phyloP scores from a whole-genome alignment of 2,329 filamentous ascomycete genomes.

The Colletotrichum australisinense region DNA sequence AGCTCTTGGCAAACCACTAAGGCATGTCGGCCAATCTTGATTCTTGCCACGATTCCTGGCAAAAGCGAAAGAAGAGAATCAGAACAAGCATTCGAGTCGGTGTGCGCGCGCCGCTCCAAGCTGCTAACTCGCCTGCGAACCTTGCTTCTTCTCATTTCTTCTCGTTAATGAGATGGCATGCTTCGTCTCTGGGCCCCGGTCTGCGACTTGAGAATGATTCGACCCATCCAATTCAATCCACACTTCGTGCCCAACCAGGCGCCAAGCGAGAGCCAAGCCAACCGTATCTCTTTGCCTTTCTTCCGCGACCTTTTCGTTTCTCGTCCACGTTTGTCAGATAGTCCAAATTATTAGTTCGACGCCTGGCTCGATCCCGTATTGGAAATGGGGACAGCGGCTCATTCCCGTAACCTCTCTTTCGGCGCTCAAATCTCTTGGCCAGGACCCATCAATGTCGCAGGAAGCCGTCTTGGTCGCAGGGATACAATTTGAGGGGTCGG shows the following conservation, averaged over 20 bases:
- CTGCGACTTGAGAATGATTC: constrained; percentile 6
- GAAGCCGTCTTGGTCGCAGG: constrained; percentile 25
- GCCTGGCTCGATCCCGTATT: neutral
- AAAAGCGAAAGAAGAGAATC: neutral
- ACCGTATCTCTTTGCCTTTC: constrained; percentile 13
- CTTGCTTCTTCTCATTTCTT: constrained; percentile 33
- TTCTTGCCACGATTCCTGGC: neutral
- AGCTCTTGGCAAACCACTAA: constrained; percentile 29
- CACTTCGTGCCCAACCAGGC: constrained; percentile 29
- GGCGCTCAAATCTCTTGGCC: constrained; percentile 32
- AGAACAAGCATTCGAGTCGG: constrained; percentile 20
- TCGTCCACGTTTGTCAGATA: neutral
- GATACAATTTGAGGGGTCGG: constrained; percentile 9
- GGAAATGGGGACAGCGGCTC: constrained; percentile 15
- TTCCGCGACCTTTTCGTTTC: neutral
- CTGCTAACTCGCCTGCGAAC: constrained; percentile 9
- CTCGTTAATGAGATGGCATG: constrained; percentile 26
- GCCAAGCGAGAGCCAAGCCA: constrained; percentile 26
- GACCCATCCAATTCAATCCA: constrained; percentile 27
- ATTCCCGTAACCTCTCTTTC: constrained; percentile 15
- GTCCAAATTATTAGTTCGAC: neutral
- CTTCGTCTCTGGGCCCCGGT: constrained; percentile 13
- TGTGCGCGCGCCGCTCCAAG: constrained; percentile 15
- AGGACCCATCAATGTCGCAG: constrained; percentile 24
- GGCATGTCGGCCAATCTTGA: constrained; percentile 18